Conservation (phyloP, 768 basidiomycete genomes). For the Coprinellus micaceus region DNA sequence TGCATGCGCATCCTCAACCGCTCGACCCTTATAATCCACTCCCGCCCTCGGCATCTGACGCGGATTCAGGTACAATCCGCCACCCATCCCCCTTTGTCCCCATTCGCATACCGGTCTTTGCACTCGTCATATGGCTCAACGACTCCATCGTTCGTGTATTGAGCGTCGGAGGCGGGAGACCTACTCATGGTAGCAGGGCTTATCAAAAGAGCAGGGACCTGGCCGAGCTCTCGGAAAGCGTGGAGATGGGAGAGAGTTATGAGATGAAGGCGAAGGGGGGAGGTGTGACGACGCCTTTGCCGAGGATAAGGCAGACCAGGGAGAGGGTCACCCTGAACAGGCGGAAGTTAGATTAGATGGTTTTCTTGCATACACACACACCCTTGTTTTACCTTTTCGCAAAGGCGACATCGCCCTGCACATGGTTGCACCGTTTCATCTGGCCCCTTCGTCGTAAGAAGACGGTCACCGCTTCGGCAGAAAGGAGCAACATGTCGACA, state of each 20-base stretch:
- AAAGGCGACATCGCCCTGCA: too few relatives aligned
- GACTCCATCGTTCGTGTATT: constrained; percentile 62
- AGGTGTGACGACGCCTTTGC: neutral
- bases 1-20: constrained; percentile 71
- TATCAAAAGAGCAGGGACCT: constrained; percentile 6
- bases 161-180: constrained; percentile 44
- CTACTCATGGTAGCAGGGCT: neutral
- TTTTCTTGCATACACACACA: too few relatives aligned
- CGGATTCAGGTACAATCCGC: constrained; percentile 38
- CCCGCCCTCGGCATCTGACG: constrained; percentile 21
- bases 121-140: constrained; percentile 69
- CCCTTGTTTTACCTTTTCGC: too few relatives aligned
- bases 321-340: constrained; percentile 8
- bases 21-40: constrained; percentile 69
- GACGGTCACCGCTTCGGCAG: too few relatives aligned
- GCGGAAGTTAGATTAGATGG: constrained; percentile 10
- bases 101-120: constrained; percentile 76
- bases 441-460: too few relatives aligned
- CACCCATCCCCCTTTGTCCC: constrained; percentile 79
- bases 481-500: too few relatives aligned
- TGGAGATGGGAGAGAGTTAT: constrained; percentile 53
- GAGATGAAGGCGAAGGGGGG: constrained; percentile 26
- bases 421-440: too few relatives aligned
- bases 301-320: neutral
- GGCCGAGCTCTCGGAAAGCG: constrained; percentile 40